These are phyloP conservation scores for Chaetomiaceae sp. DNA, from an alignment of 2,329 filamentous ascomycete species.

Conservation along the genomic window DNA sequence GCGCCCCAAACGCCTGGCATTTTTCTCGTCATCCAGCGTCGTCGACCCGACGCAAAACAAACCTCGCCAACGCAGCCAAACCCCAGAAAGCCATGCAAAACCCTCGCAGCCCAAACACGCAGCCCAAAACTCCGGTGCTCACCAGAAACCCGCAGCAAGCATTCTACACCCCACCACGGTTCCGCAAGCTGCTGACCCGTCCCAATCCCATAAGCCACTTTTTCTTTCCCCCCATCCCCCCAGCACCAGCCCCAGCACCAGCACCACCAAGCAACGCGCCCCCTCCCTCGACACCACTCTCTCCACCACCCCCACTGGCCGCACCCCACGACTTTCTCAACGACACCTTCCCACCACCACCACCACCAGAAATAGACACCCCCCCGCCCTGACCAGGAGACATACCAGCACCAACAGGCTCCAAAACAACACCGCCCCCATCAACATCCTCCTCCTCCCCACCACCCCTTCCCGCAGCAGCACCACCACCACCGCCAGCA, in stretches of 20 bases:
- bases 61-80: too few species aligned
- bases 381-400: not conserved
- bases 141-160: not conserved
- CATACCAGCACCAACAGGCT: not conserved
- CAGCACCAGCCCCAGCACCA: not conserved
- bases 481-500: too few species aligned
- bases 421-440: constrained; percentile 9
- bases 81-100: not conserved
- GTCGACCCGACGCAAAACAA: not conserved
- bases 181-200: constrained; percentile 15
- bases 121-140: not conserved
- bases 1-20: too few species aligned
- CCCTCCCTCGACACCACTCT: not conserved
- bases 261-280: constrained; percentile 1
- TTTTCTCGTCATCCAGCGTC: too few species aligned
- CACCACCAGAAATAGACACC: too few species aligned
- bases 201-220: constrained; percentile 18
- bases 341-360: not conserved
- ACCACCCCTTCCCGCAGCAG: not conserved
- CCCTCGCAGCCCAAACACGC: not conserved
- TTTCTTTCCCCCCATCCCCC: constrained; percentile 6
- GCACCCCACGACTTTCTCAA: constrained; percentile 8
- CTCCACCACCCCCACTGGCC: not conserved
- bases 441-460: constrained; percentile 7
- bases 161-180: constrained; percentile 10